These are phyloP conservation scores for Oryza coarctata DNA, from an alignment of 176 grass and related monocot genomes.

Conservation along the genomic window DNA sequence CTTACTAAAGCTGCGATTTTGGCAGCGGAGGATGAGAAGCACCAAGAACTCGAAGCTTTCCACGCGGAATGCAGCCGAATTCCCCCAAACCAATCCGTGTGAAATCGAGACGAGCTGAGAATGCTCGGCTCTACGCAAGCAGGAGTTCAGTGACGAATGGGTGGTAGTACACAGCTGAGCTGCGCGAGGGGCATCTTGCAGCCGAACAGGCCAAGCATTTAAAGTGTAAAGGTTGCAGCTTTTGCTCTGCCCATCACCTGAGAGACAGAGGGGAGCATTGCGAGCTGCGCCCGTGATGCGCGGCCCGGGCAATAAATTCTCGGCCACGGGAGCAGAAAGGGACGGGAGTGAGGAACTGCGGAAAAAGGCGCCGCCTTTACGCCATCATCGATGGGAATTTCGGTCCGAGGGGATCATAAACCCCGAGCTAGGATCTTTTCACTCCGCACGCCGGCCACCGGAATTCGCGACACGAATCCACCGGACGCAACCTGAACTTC, in stretches of 20 bases:
- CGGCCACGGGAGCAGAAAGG: slow-evolving; percentile 52
- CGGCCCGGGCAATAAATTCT: slow-evolving; percentile 52
- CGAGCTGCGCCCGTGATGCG: slow-evolving; percentile 16
- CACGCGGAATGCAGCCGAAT: slow-evolving; percentile 10
- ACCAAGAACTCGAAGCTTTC: slow-evolving; percentile 46
- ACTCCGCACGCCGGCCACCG: not conserved
- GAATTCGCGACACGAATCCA: not conserved
- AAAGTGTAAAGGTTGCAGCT: slow-evolving; percentile 36
- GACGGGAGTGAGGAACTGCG: slow-evolving; percentile 40
- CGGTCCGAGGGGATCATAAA: slow-evolving; percentile 33
- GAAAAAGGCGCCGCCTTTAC: slow-evolving; percentile 44
- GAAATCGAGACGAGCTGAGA: slow-evolving; percentile 19
- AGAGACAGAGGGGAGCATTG: not conserved
- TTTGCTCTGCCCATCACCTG: not conserved
- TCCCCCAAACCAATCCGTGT: not conserved
- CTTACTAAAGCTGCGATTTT: slow-evolving; percentile 20
- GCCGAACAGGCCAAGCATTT: slow-evolving; percentile 23
- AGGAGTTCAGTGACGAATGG: slow-evolving; percentile 8
- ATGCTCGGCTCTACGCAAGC: not conserved
- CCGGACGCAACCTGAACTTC: not conserved
- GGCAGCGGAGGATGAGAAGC: not conserved
- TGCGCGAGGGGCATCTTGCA: slow-evolving; percentile 33
- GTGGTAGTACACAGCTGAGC: not conserved
- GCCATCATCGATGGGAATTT: slow-evolving; percentile 28
- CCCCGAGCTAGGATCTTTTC: slow-evolving; percentile 25